Evolutionary conservation across 805 yeast species (phyloP).

Genomic region (Clavispora vitiphila): DNA sequence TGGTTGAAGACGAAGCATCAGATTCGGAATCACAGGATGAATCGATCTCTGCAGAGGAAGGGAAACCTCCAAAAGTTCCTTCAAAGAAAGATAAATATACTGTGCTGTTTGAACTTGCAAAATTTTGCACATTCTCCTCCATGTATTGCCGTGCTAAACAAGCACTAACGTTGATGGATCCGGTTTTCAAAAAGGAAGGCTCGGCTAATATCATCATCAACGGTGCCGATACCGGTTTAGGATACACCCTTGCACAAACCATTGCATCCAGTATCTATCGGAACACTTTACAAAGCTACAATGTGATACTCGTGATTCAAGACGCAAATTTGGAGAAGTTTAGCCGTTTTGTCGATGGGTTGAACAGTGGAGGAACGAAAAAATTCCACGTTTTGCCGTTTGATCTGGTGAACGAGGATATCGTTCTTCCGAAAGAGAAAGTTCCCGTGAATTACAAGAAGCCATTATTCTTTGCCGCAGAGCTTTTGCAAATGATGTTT

Average conservation of each 20-base stretch:
- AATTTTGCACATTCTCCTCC: conserved; percentile 27
- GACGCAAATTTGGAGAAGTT: conserved; percentile 18
- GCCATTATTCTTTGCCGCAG: conserved; percentile 33
- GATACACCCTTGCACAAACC: conserved; percentile 31
- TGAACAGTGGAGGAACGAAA: conserved; percentile 16
- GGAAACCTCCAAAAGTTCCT: neutral
- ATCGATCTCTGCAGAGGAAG: neutral
- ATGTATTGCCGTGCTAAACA: conserved; percentile 36
- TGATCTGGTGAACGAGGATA: conserved; percentile 31
- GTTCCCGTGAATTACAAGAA: conserved; percentile 32
- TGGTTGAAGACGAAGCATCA: conserved; percentile 5
- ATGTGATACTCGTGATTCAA: conserved; percentile 28
- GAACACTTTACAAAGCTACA: conserved; percentile 17
- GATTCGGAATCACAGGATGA: too few relatives aligned
- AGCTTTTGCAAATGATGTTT: conserved; percentile 31
- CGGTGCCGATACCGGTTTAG: conserved; percentile 40
- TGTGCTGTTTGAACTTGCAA: conserved; percentile 20
- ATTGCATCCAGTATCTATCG: conserved; percentile 25
- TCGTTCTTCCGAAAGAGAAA: conserved; percentile 31
- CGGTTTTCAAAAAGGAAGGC: conserved; percentile 7
- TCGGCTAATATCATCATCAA: conserved; percentile 32
- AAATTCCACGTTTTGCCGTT: conserved; percentile 26
- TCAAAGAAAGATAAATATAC: conserved; percentile 2
- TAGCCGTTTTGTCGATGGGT: conserved; percentile 16
- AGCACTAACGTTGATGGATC: conserved; percentile 23